Percentiles rank a stretch among this genome's conserved stretches.
These are phyloP conservation scores for Hortaea werneckii DNA, from an alignment of 2,329 filamentous ascomycete genomes.

Conservation along the genomic window DNA sequence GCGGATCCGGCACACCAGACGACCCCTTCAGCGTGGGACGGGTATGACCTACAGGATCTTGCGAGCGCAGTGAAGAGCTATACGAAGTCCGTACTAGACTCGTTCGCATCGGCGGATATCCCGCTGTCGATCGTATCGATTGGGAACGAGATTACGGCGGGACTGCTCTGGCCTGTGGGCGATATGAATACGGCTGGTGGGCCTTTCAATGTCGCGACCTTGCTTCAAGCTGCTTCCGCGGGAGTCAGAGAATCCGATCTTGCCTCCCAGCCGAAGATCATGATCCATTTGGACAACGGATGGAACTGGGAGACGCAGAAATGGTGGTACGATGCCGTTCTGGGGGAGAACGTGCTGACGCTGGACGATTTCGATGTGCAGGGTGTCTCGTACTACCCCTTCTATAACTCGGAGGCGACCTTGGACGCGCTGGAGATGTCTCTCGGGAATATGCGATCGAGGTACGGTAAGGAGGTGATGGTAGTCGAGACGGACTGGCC, in stretches of 20 bases:
- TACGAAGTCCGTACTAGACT: conserved; percentile 26
- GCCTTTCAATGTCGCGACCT: conserved; percentile 23
- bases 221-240: conserved; percentile 22
- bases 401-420: conserved; percentile 20
- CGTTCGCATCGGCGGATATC: conserved; percentile 30
- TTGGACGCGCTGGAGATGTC: conserved; percentile 14
- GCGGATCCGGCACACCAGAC: conserved; percentile 26
- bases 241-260: conserved; percentile 19
- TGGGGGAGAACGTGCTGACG: conserved; percentile 16
- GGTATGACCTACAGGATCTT: conserved; percentile 21
- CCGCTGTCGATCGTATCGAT: conserved; percentile 30
- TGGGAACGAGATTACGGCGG: conserved; percentile 29
- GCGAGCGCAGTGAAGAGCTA: conserved; percentile 22
- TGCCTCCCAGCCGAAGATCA: conserved; percentile 17
- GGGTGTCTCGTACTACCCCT: conserved; percentile 23
- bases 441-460: conserved; percentile 10
- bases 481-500: conserved; percentile 25
- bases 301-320: conserved; percentile 21
- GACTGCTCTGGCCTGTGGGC: conserved; percentile 27
- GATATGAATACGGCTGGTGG: conserved; percentile 17
- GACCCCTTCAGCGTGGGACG: conserved; percentile 22
- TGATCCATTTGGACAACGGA: conserved; percentile 26
- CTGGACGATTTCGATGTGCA: conserved; percentile 19
- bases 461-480: conserved; percentile 20
- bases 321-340: conserved; percentile 24